These are phyloP conservation scores for Cystofilobasidium capitatum DNA, from an alignment of 768 basidiomycete genomes.

Conservation along the genomic window DNA sequence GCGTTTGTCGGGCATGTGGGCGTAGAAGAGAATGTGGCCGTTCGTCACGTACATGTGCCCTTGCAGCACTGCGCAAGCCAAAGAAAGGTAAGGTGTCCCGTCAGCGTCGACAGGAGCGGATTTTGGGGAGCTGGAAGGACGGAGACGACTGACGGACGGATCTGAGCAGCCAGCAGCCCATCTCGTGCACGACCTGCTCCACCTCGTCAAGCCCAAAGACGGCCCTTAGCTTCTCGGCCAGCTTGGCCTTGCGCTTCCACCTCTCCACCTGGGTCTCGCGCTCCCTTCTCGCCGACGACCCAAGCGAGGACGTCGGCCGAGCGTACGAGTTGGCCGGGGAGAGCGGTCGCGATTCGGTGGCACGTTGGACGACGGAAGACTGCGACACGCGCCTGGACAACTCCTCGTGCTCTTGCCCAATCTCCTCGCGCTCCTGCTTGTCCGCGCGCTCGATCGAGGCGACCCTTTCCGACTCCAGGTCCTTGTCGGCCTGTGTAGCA, in stretches of 20 bases:
- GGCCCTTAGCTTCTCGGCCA: constrained; percentile 81
- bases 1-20: constrained; percentile 69
- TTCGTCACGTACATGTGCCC: constrained; percentile 96
- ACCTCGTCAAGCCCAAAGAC: constrained; percentile 75
- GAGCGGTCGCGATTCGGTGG: neutral
- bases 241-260: constrained; percentile 39
- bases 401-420: neutral
- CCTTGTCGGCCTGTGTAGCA: neutral
- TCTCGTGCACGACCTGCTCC: constrained; percentile 74
- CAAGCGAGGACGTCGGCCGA: neutral
- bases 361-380: too few species aligned
- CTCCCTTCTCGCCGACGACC: neutral
- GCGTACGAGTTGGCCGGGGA: neutral
- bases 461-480: neutral
- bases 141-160: constrained; percentile 61
- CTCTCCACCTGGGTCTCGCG: neutral
- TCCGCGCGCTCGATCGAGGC: neutral
- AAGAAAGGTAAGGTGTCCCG: neutral
- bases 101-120: neutral
- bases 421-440: neutral
- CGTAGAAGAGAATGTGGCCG: constrained; percentile 90
- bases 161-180: constrained; percentile 87
- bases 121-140: neutral
- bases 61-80: constrained; percentile 61
- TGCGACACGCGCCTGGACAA: too few species aligned